Percentiles rank a stretch among this genome's conserved stretches.
Evolutionary conservation across 192 early-diverging fungal species (phyloP).

Genomic region (Helicostylum pulchrum): DNA sequence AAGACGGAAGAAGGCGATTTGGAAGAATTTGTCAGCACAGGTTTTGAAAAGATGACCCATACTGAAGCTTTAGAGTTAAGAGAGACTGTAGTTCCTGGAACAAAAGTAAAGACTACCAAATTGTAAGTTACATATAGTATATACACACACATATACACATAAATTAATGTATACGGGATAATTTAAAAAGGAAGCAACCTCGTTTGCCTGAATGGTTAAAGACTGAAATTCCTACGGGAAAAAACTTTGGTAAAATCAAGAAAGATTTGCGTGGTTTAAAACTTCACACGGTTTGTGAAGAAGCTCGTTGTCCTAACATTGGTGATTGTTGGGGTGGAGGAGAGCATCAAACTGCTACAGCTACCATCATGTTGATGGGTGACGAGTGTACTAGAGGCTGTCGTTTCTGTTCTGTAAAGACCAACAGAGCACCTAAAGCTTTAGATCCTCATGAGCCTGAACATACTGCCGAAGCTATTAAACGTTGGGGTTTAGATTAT

Average conservation of each 20-base stretch:
- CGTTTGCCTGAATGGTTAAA: slow-evolving; percentile 93
- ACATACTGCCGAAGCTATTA: slow-evolving; percentile 89
- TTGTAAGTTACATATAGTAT: slow-evolving; percentile 15
- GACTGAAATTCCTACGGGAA: slow-evolving; percentile 83
- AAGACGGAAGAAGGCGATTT: slow-evolving; percentile 42
- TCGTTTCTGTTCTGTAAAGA: slow-evolving; percentile 98
- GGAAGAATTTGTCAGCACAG: slow-evolving; percentile 54
- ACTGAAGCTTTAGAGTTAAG: slow-evolving; percentile 63
- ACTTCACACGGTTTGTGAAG: slow-evolving; percentile 96
- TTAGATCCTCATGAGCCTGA: slow-evolving; percentile 90
- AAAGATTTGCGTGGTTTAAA: slow-evolving; percentile 91
- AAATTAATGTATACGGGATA: background rate
- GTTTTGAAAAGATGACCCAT: slow-evolving; percentile 44
- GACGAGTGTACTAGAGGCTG: slow-evolving; percentile 97
- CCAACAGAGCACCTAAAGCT: slow-evolving; percentile 76
- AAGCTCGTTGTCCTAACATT: slow-evolving; percentile 96
- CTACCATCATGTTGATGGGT: slow-evolving; percentile 99
- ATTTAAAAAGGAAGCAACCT: slow-evolving; percentile 41
- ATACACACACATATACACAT: background rate
- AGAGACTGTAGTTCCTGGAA: slow-evolving; percentile 41
- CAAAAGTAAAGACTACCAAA: slow-evolving; percentile 37
- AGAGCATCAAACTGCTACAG: slow-evolving; percentile 91
- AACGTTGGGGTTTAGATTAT: slow-evolving; percentile 94
- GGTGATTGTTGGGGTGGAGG: slow-evolving; percentile 98
- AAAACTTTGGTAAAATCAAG: slow-evolving; percentile 79